Evolutionary conservation across 257 asterid genomes (phyloP), one percentile per base, ranked within the genome.

Genomic region (Ligustrum vulgare): DNA sequence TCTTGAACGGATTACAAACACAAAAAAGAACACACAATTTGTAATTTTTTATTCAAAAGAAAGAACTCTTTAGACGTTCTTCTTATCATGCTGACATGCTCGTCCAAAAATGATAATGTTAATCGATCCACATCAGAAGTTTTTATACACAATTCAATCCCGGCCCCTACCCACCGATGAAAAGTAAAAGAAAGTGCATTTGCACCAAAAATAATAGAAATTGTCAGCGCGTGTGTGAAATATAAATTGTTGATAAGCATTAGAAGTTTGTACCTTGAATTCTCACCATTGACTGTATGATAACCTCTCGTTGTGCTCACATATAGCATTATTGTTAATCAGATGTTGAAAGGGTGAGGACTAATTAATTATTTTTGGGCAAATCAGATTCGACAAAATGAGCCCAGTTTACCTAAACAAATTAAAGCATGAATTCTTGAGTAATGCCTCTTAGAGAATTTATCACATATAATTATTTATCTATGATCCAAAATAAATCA

Each of bases 251-350:
- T 41, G 47, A 41, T 11, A 41, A 15, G 47, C 69, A 65, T 25
- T 75, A 73, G 67, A 64, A 45, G 34, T 68, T 45, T 65, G 36
- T 63, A 62, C 60, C 45, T 33, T 68, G 67, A 71, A 64, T 45
- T 54, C 69, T 77, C 72, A 76, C 69, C 63, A 66, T 79, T 51
- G 78, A 81, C 79, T 54, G 67, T 76, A 64, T 58, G 65, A 68
- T 72, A 88, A 74, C 87, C 85, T 68, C 81, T 84, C 81, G 54
- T 70, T 75, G 87, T 71, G 70, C 70, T 74, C 81, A 77, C 80
- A 72, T 74, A 83, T 56, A 69, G 77, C 86, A 82, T 76, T 73
- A 71, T 51, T 49, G 49, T 63, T 58, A 6, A 23, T 35, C n/a
- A 67, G 35, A 72, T 69, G 45, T 78, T 69, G 47, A n/a, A 58